phyloP scores from a whole-genome alignment of 2,329 filamentous ascomycete species.

The Xylariaceae sp. region DNA sequence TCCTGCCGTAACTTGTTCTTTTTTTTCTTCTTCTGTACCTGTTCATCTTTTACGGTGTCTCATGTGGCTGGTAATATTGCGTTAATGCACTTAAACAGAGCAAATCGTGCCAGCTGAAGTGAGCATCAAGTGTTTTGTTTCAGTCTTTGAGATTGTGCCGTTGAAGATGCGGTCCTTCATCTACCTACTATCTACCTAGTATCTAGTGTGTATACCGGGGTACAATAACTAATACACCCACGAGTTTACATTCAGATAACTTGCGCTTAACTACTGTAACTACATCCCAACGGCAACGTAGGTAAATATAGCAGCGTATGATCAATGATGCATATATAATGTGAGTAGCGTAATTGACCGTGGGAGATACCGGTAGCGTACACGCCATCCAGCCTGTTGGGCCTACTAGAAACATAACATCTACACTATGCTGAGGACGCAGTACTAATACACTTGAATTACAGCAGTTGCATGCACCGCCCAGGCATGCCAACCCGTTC shows the following conservation, averaged over 20 bases:
- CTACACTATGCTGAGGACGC: no score
- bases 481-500: no score
- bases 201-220: neutral
- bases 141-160: conserved; percentile 11
- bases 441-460: no score
- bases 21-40: conserved; percentile 20
- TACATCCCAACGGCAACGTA: no score
- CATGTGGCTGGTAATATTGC: conserved; percentile 20
- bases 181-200: neutral
- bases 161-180: conserved; percentile 19
- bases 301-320: no score
- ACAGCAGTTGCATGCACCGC: no score
- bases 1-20: conserved; percentile 8
- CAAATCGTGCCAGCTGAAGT: conserved; percentile 7
- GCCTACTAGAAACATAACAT: no score
- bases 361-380: neutral
- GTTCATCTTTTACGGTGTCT: conserved; percentile 14
- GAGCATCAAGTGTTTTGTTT: conserved; percentile 9
- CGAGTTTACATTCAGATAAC: no score
- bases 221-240: no score
- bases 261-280: no score
- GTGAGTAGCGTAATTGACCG: no score
- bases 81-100: conserved; percentile 17
- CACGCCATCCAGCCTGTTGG: neutral
- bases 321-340: neutral